Base-by-base conservation (phyloP, 129 eudicot genomes). In the Apium graveolens region DNA sequence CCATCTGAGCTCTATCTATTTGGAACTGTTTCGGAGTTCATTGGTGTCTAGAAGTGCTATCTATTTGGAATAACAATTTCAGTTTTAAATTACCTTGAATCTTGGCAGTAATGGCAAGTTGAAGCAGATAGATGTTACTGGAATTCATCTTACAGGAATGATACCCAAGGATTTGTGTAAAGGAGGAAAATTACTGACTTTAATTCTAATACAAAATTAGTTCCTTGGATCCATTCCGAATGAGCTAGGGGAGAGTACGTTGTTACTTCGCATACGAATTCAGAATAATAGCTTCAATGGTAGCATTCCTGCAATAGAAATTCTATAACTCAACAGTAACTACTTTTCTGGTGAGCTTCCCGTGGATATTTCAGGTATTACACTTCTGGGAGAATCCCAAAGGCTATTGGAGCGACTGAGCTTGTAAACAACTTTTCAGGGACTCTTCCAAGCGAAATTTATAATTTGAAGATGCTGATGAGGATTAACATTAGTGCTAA, bases 11-110 rank as follows among this genome's bases (percentile, higher is more conserved):
- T n/a, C n/a, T n/a, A n/a, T n/a, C n/a, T n/a, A n/a, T n/a, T 83
- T 26, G 98, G 98, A 24, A 93, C 87, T 0, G 80, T 95, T 69
- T 97, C 97, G 17, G 35, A 83, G 48, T 88, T 88, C 81, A 82
- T 95, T 14, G 97, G 92, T 11, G 97, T 82, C 91, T 95, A 24
- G 96, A 95, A 75, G 87, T 84, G 24, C 55, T 95, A 14, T 83
- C 86, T n/a, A 78, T 90, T 21, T 95, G 98, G 98, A 83, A 77
- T 70, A 95, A 95, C 79, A 91, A 95, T 70, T 90, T 95, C 83
- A 95, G 96, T 1, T 71, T 87, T 18, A 82, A 78, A 26, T 38
- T 95, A n/a, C 97, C 97, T 71, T 78, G 32, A 88, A 85, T 83
- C 92, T 95, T 14, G 98, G 97, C 24, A 38, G 82, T 5, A 95